These are phyloP conservation scores for Metschnikowia gelsemii DNA, from an alignment of 805 yeast genomes.

Conservation along the genomic window DNA sequence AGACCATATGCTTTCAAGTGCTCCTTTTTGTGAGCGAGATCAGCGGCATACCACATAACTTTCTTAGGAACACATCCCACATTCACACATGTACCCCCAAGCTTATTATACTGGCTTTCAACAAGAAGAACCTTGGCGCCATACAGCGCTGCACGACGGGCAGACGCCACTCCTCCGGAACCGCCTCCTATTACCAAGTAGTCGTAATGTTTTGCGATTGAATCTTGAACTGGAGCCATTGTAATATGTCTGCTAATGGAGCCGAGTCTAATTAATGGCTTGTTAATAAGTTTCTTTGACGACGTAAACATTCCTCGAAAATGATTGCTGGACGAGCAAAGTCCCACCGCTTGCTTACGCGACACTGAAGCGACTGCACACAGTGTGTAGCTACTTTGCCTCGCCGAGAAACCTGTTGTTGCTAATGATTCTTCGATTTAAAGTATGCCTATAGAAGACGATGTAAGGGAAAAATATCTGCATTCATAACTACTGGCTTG, in stretches of 20 bases:
- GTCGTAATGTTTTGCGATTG: constrained; percentile 60
- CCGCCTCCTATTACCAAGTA: constrained; percentile 98
- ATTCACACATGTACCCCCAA: constrained; percentile 99
- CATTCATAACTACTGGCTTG: no score
- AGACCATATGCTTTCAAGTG: constrained; percentile 87
- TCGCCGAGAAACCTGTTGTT: no score
- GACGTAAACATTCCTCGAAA: constrained; percentile 10
- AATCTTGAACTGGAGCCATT: constrained; percentile 55
- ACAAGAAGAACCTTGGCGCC: constrained; percentile 86
- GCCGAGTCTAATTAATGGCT: constrained; percentile 16
- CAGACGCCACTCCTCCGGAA: constrained; percentile 98
- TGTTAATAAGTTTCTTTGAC: constrained; percentile 11
- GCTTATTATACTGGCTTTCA: constrained; percentile 62
- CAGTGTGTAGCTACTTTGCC: neutral
- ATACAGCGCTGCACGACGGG: constrained; percentile 91
- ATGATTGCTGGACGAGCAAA: constrained; percentile 1
- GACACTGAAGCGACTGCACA: constrained; percentile 2
- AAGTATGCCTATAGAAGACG: no score
- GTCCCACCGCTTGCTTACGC: constrained; percentile 1
- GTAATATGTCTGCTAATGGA: constrained; percentile 33
- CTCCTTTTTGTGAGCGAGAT: constrained; percentile 70
- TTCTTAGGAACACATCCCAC: constrained; percentile 99
- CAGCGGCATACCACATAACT: constrained; percentile 98
- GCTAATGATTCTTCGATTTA: no score
- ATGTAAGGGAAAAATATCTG: no score